Evolutionary conservation across 2,329 filamentous ascomycete species (phyloP), one percentile per base, ranked within the genome.

Genomic region (Phyllosticta citriasiana): DNA sequence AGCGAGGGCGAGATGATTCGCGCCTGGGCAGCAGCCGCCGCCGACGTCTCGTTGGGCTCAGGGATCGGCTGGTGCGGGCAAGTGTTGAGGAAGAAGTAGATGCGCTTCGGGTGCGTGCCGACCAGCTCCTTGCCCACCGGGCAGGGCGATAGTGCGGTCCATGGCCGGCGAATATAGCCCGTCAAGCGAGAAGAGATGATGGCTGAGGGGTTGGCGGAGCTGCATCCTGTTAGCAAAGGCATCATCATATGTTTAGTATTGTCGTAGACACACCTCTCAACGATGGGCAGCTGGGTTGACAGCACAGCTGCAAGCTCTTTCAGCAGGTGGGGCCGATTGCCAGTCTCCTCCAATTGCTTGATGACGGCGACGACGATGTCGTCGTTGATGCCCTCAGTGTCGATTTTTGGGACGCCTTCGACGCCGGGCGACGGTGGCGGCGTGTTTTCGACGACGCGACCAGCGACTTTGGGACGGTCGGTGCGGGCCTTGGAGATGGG

Each of bases 21-120:
- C 61, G 79, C 77, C 64, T 79, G 76, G 59, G 73, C 76, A 14
- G 35, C 57, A 27, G 55, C 60, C 61, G 68, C 78, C 65, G 71
- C 72, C 65, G 80, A 68, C 68, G 77, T 74, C 68, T 82, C 78
- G 61, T 80, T 78, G 58, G 84, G 81, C 65, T 88, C 84, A 2
- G 91, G 90, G 22, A 97, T 84, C 47, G 90, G 85, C 71, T 93
- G 90, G 70, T 88, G 89, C 55, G 89, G 86, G 70, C 83, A 88
- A n/a, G 89, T 96, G 50, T 91, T 96, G 63, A 99, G 84, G 77
- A 92, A 97, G 77, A 95, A 97, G 79, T 96, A 97, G 55, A 95
- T 92, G 74, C 94, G 90, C 71, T 93, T 88, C 22, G 94, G 94
- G 72, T 97, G 93, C 52, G 93, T 88, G 51, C 89, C 87, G 72